Base-by-base conservation (phyloP, 2,329 filamentous ascomycete genomes). In the Colletotrichum higginsianum region DNA sequence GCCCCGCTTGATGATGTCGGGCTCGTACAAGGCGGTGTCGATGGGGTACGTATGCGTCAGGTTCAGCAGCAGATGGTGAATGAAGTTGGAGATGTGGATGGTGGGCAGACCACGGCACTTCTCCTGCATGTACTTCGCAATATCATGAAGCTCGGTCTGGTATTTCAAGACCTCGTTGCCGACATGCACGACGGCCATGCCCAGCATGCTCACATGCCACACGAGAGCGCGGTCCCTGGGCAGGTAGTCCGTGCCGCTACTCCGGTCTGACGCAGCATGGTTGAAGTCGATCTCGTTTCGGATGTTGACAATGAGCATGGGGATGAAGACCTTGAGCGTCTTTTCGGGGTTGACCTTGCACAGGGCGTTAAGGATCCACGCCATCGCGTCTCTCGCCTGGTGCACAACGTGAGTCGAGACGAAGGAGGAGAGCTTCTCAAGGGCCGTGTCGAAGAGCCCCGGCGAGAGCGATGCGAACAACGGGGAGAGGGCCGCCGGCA, bases 121-220 rank as follows among this genome's bases (percentile, higher is more conserved):
- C 76, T 96, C 91, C 81, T 99, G 96, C 96, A 99, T 98, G 83
- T 96, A 98, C 66, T 93, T 87, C 15, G 96, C 95, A 80, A 99
- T 96, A 73, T 94, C 93, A 74, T 98, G 94, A 2, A 99, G 89
- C 61, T 98, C 93, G 61, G 94, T 87, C 82, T 95, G 94, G 86
- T 97, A 97, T 72, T 93, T 92, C 72, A 99, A 87, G 16, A 98
- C 94, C 75, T 96, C 94, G 75, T 92, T 91, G 44, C 96, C 96
- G 56, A 99, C 95, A 78, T 99, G 96, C 3, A 99, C 96, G 26
- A 98, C 94, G 71, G 94, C 96, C 96, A 99, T 99, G 79, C 95
- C 97, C 6, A 99, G 89, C 86, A 99, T 95, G 82, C 94, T 98
- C 71, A 98, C 90, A 79, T 98, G 94, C 97, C 97, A 99, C 0